Conservation (phyloP, 495 filamentous ascomycete genomes). For the Astrothelium subdiscretum region DNA sequence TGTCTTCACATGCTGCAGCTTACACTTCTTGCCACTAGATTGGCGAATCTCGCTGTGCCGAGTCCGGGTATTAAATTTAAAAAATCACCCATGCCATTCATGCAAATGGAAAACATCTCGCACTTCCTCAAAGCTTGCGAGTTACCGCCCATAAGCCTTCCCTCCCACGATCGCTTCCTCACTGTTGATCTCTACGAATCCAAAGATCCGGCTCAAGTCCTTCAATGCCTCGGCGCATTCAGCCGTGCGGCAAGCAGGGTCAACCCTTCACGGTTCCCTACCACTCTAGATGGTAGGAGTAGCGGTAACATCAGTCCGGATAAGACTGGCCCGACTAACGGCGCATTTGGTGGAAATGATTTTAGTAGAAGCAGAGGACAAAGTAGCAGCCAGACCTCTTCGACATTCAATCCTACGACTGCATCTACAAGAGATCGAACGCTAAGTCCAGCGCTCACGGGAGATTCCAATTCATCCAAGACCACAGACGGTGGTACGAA, state of each 20-base stretch:
- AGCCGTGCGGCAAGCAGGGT: slow-evolving; percentile 73
- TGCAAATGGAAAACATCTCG: slow-evolving; percentile 99
- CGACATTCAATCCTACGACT: slow-evolving; percentile 16
- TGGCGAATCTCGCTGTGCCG: slow-evolving; percentile 71
- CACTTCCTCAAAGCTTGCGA: slow-evolving; percentile 87
- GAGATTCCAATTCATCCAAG: slow-evolving; percentile 29
- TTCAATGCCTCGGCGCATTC: slow-evolving; percentile 87
- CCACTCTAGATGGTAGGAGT: slow-evolving; percentile 8
- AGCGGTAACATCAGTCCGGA: slow-evolving; percentile 52
- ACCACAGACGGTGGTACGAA: slow-evolving; percentile 23
- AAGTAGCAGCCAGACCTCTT: slow-evolving; percentile 41
- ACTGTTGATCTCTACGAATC: slow-evolving; percentile 94
- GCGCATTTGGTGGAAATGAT: slow-evolving; percentile 16
- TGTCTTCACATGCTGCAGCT: neutral
- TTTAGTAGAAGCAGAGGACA: slow-evolving; percentile 3
- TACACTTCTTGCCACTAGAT: slow-evolving; percentile 34
- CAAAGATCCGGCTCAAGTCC: slow-evolving; percentile 93
- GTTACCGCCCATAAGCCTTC: slow-evolving; percentile 69
- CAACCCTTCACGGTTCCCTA: slow-evolving; percentile 61
- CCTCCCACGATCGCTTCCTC: slow-evolving; percentile 89
- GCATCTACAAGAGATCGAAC: slow-evolving; percentile 16
- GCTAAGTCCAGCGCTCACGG: slow-evolving; percentile 45
- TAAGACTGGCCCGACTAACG: slow-evolving; percentile 36
- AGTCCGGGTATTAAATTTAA: slow-evolving; percentile 71
- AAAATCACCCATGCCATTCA: slow-evolving; percentile 85